Base-by-base conservation (phyloP, 768 basidiomycete species). In the Tricholoma terreum region DNA sequence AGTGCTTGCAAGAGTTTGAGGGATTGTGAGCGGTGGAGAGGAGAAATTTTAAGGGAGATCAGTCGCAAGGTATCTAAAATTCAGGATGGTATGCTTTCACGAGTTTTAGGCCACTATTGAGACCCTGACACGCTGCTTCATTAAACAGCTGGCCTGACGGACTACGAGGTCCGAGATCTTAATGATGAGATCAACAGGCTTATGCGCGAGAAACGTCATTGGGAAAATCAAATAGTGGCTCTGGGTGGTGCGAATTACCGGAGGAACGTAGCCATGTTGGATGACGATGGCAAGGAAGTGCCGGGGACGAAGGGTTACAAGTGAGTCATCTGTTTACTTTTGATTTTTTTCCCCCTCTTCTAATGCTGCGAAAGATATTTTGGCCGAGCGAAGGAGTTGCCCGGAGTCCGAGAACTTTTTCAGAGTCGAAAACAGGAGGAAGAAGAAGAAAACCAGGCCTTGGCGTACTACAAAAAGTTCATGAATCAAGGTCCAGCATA, bases 101-200 rank as follows among this genome's bases (percentile, higher is more conserved):
- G 11, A 27, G 73, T 92, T 90, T 15, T 94, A 8, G n/a, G 46
- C n/a, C 12, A 92, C 90, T 93, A 30, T 92, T 38, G 42, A 48
- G 45, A 33, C 9, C 38, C 24, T 55, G 33, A 21, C 22, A 38
- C n/a, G n/a, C 50, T 53, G 27, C 57, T 56, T 17, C 12, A 21
- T 19, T 58, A 48, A 55, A 10, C 65, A 98, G 95, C 92, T 64
- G 92, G 93, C 52, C 72, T 98, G 70, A 90, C 90, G 22, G 94
- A 98, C 76, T 98, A 98, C 68, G 94, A 98, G 75, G 86, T 95
- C 48, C 86, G 96, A 27, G 96, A 98, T 69, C 67, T 98, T 42
- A 99, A 99, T 69, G 95, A 98, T 70, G 94, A 98, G 66, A 99
- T 99, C 62, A 99, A 98, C 79, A 92, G 88, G 67, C 76, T 97